Evolutionary conservation across 2,329 filamentous ascomycete species (phyloP), one percentile per base, ranked within the genome.

Genomic region (Cladophialophora chaetospira): DNA sequence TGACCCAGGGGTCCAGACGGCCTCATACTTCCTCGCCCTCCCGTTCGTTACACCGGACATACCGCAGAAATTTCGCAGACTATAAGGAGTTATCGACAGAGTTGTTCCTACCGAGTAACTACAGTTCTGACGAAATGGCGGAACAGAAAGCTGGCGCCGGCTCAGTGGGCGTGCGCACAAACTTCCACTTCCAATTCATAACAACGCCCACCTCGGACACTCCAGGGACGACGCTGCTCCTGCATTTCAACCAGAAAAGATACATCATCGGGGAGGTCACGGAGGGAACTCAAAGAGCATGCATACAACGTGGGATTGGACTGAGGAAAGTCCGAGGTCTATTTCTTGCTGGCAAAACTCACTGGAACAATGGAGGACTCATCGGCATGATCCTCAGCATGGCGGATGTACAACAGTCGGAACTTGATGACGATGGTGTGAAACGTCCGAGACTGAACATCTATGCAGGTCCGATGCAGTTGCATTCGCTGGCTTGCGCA

Each of bases 151-250:
- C 50, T 19, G 57, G 42, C 8, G 15, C 35, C 33, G 50, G 53
- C 31, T 52, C 57, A 4, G 50, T 60, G 8, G 60, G 57, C 25
- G 40, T 57, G 23, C 48, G 52, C 15, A 61, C 92, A 15, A 81
- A 86, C 65, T 87, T 82, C 69, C 84, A 79, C 66, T 79, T 92
- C 55, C 87, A 95, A 71, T 75, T 97, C 66, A 72, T 93, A 60
- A 88, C 87, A 15, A 88, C 88, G 57, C 93, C 93, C 11, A 94
- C 93, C 64, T 88, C 87, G 57, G 94, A 99, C 73, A 96, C 91
- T 17, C 83, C 87, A 1, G 93, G 93, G 52, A 89, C 90, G 2
- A 82, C 84, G 47, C 72, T 97, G 28, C 70, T 91, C 33, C 78
- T 99, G 5, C 86, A 93, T 69, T 92, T 91, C 68, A 89, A 93